Base-by-base conservation (phyloP, 768 basidiomycete species). In the Hortiboletus flavorubellus region DNA sequence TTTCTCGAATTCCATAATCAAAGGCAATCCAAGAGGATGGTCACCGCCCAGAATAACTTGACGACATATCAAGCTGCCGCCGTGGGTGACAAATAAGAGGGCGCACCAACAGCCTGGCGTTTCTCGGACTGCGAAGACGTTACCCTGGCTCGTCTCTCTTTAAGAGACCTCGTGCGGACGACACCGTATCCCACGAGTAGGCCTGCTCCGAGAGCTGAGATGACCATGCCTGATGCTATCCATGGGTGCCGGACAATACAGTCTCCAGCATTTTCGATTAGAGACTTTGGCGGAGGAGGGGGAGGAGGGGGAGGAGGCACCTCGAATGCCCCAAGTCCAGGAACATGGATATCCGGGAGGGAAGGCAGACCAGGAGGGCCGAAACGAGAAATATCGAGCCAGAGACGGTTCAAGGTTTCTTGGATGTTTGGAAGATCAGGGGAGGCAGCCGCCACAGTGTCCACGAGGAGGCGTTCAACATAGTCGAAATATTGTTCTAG, bases 21-120 rank as follows among this genome's bases (percentile, higher is more conserved):
- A 70, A 8, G 89, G 83, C n/a, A 84, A 75, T 8, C 83, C 91
- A 48, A 85, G 74, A 1, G 86, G 81, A 18, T 80, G 78, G 64
- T 94, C 93, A 9, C 86, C 93, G 29, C 93, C 93, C 39, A 93
- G 78, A 29, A 93, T 79, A 37, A 93, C 90, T 91, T 40, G 51
- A 56, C 33, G 33, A 50, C 9, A 46, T 31, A 44, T 61, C 38
- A 49, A 55, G 33, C 21, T n/a, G 43, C 26, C 9, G 41, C 29
- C 43, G 29, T 26, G 46, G 37, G 37, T 23, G 16, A 42, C 39
- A 21, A 49, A 43, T 5, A 15, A 50, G 46, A 46, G 18, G 39
- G 71, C 69, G 65, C 52, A 73, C 78, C 76, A 34, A 79, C 65
- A 51, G 80, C 84, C 59, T 75, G 72, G 52, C 76, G 79, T 59